Conservation (phyloP, 805 yeast species). For the Lipomyces anomalus region DNA sequence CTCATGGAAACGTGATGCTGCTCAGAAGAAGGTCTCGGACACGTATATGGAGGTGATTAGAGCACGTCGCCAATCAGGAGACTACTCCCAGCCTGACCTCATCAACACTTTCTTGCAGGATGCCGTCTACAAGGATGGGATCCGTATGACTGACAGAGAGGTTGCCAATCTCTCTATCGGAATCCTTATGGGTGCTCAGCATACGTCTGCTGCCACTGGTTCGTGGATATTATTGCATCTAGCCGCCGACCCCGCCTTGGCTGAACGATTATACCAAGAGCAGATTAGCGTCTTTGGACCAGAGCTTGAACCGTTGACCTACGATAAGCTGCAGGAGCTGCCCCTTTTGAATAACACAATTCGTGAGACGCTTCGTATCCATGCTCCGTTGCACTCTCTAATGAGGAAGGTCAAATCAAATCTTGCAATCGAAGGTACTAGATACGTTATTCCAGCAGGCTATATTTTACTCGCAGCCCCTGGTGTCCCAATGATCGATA, state of each 20-base stretch:
- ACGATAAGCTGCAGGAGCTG: constrained; percentile 77
- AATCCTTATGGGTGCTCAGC: constrained; percentile 98
- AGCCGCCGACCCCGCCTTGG: constrained; percentile 80
- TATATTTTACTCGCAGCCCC: constrained; percentile 90
- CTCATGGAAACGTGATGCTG: constrained; percentile 78
- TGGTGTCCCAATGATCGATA: constrained; percentile 78
- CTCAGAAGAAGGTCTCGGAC: constrained; percentile 71
- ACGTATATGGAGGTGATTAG: constrained; percentile 77
- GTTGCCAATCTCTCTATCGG: constrained; percentile 92
- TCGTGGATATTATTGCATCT: constrained; percentile 91
- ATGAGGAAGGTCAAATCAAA: constrained; percentile 83
- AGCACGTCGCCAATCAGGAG: constrained; percentile 68
- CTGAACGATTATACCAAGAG: constrained; percentile 74
- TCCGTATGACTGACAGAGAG: constrained; percentile 88
- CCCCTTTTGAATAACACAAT: constrained; percentile 75
- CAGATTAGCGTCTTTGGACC: constrained; percentile 53
- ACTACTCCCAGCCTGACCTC: constrained; percentile 72
- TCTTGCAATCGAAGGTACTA: constrained; percentile 71
- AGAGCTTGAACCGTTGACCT: constrained; percentile 51
- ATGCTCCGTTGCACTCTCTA: constrained; percentile 92
- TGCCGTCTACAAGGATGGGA: constrained; percentile 89
- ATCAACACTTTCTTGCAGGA: constrained; percentile 79
- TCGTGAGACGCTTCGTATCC: constrained; percentile 91
- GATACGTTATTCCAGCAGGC: constrained; percentile 79
- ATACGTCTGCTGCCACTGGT: constrained; percentile 92